Evolutionary conservation across 768 basidiomycete species (phyloP).

Genomic region (Infundibulicybe gibba): DNA sequence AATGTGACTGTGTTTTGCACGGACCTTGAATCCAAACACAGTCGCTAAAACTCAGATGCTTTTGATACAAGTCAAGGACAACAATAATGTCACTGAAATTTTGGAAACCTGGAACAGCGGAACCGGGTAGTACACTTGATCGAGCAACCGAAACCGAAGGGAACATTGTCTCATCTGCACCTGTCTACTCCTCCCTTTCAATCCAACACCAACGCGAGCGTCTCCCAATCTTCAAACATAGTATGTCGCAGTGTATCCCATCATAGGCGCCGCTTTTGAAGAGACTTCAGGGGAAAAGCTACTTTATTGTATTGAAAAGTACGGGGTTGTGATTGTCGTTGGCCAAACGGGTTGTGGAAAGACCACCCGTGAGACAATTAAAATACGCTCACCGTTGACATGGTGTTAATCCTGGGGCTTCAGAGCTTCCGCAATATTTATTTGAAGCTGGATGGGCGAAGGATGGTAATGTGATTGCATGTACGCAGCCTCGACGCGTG

Average conservation of each 20-base stretch:
- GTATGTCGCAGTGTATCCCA: constrained; percentile 36
- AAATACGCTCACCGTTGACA: too few relatives aligned
- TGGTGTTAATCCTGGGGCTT: constrained; percentile 11
- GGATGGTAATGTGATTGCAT: constrained; percentile 81
- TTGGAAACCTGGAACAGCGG: constrained; percentile 87
- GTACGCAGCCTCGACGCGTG: constrained; percentile 90
- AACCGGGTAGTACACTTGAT: constrained; percentile 86
- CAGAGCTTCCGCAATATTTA: constrained; percentile 95
- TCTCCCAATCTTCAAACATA: constrained; percentile 89
- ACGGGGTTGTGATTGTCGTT: constrained; percentile 83
- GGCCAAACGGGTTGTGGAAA: constrained; percentile 98
- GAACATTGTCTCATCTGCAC: constrained; percentile 63
- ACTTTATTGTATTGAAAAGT: constrained; percentile 79
- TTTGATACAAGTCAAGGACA: too few relatives aligned
- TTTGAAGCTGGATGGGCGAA: constrained; percentile 91
- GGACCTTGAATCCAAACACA: too few relatives aligned
- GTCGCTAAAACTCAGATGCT: too few relatives aligned
- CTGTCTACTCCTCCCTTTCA: constrained; percentile 49
- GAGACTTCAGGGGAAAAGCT: constrained; percentile 62
- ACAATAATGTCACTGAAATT: constrained; percentile 60
- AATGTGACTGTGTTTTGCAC: too few relatives aligned
- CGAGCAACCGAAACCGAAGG: constrained; percentile 77
- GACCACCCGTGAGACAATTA: constrained; percentile 76
- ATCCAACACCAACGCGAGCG: constrained; percentile 75
- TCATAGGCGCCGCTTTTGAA: too few relatives aligned